Evolutionary conservation across 2,329 filamentous ascomycete genomes (phyloP), one percentile per base, ranked within the genome.

Genomic region (Fusarium goolgardi): DNA sequence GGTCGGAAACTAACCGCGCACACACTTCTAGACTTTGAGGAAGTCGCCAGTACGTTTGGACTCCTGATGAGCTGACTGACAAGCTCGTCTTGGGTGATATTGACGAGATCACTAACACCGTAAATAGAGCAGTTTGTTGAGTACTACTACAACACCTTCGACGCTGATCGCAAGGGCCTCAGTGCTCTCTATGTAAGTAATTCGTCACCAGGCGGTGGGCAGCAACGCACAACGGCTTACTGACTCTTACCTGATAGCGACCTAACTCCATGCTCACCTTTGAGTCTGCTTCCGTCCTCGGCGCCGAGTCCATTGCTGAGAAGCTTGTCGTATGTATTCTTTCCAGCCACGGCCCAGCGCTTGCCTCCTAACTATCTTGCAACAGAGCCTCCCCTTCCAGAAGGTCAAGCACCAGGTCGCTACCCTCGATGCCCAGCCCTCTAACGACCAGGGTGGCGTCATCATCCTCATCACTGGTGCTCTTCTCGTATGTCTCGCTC

Each of bases 71-170:
- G 58, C 58, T 53, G 27, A 44, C 10, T 32, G 35, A 37, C 13
- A 47, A 56, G 55, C 32, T 25, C n/a, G n/a, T 21, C 15, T n/a
- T 15, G 39, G 32, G 35, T 15, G 47, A 5, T 18, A 12, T 4
- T 23, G 9, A 16, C 13, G n/a, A 59, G 25, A 23, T 16, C 21
- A 25, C 55, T 70, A 25, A 69, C 60, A 23, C n/a, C 11, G 12
- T 39, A 23, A 60, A 71, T 49, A 97, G 94, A 90, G 79, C 88
- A 96, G 82, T 97, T 98, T 81, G 90, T 95, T 71, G 78, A 90
- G 64, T 95, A 91, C 85, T 98, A 97, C 88, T 97, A 97, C 87
- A 85, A 90, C 76, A 90, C 89, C 63, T 97, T 97, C 81, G 94
- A 97, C 79, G 68, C 77, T 65, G 85, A 94, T 81, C 90, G 94